phyloP scores from a whole-genome alignment of 345 rosid species.

The Toxicodendron radicans region DNA sequence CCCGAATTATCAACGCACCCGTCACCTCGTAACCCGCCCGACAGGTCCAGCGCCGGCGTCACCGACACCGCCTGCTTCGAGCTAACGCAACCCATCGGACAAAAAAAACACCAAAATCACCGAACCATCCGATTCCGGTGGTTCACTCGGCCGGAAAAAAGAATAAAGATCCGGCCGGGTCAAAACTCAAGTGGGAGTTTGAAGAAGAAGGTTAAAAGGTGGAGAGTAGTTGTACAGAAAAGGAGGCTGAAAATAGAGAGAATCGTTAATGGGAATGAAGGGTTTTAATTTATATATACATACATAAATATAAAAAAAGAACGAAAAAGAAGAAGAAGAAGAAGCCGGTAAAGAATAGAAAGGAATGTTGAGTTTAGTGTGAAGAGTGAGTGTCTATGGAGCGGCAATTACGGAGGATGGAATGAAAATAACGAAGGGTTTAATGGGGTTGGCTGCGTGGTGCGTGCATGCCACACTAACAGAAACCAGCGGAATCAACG shows the following conservation, averaged over 20 bases:
- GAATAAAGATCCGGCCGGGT: slow-evolving; percentile 6
- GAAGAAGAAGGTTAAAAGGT: too few species aligned
- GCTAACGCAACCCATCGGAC: slow-evolving; percentile 98
- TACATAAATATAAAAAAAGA: not conserved
- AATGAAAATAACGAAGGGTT: not conserved
- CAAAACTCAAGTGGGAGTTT: not conserved
- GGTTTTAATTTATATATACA: too few species aligned
- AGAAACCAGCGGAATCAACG: not conserved
- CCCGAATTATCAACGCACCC: slow-evolving; percentile 30
- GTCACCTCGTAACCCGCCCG: slow-evolving; percentile 46
- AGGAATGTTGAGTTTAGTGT: not conserved
- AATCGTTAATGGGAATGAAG: not conserved
- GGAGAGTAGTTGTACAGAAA: too few species aligned
- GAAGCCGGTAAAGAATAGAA: too few species aligned
- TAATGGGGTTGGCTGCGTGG: not conserved
- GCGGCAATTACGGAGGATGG: slow-evolving; percentile 28
- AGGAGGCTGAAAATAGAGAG: not conserved
- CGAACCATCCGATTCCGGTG: not conserved
- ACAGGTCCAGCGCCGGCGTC: slow-evolving; percentile 82
- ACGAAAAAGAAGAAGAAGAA: not conserved
- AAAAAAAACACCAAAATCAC: slow-evolving; percentile 9
- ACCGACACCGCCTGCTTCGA: slow-evolving; percentile 92
- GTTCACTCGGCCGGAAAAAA: not conserved
- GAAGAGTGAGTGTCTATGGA: not conserved
- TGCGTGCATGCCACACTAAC: not conserved